Conservation (phyloP, 2,329 filamentous ascomycete species). For the Hymenoscyphus infarciens region DNA sequence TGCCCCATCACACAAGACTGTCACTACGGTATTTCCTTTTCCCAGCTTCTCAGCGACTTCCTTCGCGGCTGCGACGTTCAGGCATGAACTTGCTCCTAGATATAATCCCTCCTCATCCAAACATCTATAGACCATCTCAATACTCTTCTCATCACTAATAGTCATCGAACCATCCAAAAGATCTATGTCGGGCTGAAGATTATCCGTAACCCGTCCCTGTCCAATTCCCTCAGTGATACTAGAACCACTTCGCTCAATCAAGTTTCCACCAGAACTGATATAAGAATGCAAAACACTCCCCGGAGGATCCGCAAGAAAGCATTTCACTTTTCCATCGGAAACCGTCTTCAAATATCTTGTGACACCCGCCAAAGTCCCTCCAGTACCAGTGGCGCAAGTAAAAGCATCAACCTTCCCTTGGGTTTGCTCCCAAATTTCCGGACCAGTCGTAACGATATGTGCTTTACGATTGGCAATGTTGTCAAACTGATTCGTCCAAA, state of each 20-base stretch:
- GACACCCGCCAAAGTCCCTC: slow-evolving; percentile 82
- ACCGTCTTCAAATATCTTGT: slow-evolving; percentile 86
- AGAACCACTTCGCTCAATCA: slow-evolving; percentile 75
- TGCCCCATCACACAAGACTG: slow-evolving; percentile 91
- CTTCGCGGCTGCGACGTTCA: slow-evolving; percentile 94
- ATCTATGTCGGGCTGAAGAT: slow-evolving; percentile 79
- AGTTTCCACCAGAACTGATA: slow-evolving; percentile 76
- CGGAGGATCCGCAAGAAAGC: slow-evolving; percentile 88
- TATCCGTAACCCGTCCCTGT: slow-evolving; percentile 94
- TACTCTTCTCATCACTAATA: slow-evolving; percentile 89
- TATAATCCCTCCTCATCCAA: slow-evolving; percentile 95
- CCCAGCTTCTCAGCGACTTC: slow-evolving; percentile 90
- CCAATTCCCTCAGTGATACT: slow-evolving; percentile 98
- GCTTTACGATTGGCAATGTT: slow-evolving; percentile 91
- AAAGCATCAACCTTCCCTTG: slow-evolving; percentile 84
- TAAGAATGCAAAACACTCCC: slow-evolving; percentile 92
- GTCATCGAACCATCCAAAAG: slow-evolving; percentile 80
- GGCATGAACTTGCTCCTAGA: slow-evolving; percentile 84
- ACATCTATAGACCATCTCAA: slow-evolving; percentile 96
- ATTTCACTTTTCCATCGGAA: slow-evolving; percentile 74
- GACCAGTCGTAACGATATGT: slow-evolving; percentile 94
- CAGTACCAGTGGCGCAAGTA: slow-evolving; percentile 91
- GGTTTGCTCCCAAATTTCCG: slow-evolving; percentile 96
- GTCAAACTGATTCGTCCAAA: slow-evolving; percentile 99
- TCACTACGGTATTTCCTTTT: slow-evolving; percentile 85